phyloP scores from a whole-genome alignment of 768 basidiomycete species.

The Gloeostereum incarnatum region DNA sequence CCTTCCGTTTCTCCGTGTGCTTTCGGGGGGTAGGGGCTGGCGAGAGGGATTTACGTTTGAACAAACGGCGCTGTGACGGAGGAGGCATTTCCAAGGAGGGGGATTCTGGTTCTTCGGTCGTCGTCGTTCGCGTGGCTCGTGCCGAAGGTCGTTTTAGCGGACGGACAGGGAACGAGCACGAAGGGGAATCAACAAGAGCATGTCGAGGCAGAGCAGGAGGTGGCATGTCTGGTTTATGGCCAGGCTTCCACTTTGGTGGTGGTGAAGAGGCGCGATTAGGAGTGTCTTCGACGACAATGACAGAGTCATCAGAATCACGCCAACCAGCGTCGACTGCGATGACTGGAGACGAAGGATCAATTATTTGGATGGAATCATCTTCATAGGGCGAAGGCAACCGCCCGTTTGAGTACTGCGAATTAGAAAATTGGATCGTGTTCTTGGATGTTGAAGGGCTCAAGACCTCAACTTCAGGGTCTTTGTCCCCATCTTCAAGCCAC shows the following conservation, averaged over 20 bases:
- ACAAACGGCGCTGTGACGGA: conserved; percentile 27
- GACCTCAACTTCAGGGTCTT: conserved; percentile 42
- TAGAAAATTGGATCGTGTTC: neutral
- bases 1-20: conserved; percentile 9
- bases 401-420: neutral
- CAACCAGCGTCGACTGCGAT: no score
- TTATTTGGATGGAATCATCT: conserved; percentile 8
- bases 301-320: neutral
- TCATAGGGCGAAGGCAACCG: conserved; percentile 8
- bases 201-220: conserved; percentile 25
- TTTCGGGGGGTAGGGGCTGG: conserved; percentile 17
- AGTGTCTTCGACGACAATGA: conserved; percentile 11
- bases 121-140: conserved; percentile 20
- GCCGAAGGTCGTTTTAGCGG: conserved; percentile 17
- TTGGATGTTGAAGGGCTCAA: conserved; percentile 38
- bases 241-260: conserved; percentile 2
- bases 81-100: no score
- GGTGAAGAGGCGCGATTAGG: conserved; percentile 6
- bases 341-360: conserved; percentile 1
- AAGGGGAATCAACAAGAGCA: conserved; percentile 17
- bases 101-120: conserved; percentile 11
- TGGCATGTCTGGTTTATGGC: conserved; percentile 16
- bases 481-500: conserved; percentile 62
- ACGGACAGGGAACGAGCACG: conserved; percentile 37
- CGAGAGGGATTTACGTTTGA: conserved; percentile 18